A percentile compares a stretch with the other conserved stretches of the same genome.
phyloP scores from a whole-genome alignment of 2,329 filamentous ascomycete species.

The Arthrobotrys megalospora region DNA sequence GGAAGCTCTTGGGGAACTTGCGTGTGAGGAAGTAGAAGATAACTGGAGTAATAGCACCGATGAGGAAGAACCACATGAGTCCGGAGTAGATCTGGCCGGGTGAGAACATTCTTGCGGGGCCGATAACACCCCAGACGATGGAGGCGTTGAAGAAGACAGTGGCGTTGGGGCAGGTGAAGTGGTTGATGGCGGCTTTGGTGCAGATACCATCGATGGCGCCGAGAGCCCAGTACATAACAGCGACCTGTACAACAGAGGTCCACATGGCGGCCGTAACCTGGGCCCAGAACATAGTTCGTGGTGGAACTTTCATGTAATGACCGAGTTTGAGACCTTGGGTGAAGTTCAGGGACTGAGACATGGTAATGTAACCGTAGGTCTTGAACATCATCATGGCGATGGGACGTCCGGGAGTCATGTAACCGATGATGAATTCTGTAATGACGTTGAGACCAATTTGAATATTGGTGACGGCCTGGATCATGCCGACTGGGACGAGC shows the following conservation, averaged over 20 bases:
- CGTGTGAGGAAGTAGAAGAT: constrained; percentile 76
- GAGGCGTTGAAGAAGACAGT: constrained; percentile 79
- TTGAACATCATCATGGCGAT: constrained; percentile 72
- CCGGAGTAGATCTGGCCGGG: constrained; percentile 75
- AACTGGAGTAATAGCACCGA: constrained; percentile 76
- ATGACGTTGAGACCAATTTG: constrained; percentile 72
- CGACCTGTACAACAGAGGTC: constrained; percentile 77
- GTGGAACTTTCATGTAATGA: constrained; percentile 73
- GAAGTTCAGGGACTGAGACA: constrained; percentile 70
- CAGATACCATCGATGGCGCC: constrained; percentile 77
- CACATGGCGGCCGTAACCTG: constrained; percentile 78
- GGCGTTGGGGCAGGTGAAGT: constrained; percentile 74
- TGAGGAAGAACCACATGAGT: constrained; percentile 80
- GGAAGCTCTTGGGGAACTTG: constrained; percentile 74
- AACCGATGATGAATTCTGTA: constrained; percentile 71
- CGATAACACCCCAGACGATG: constrained; percentile 81
- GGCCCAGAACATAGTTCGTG: constrained; percentile 77
- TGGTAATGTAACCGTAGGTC: constrained; percentile 70
- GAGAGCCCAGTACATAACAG: constrained; percentile 76
- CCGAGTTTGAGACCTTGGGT: constrained; percentile 72
- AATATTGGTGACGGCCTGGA: constrained; percentile 76
- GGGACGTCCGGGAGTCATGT: constrained; percentile 70
- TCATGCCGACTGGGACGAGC: constrained; percentile 75
- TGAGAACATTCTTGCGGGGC: constrained; percentile 79
- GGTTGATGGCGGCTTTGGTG: constrained; percentile 73